Base-by-base conservation (phyloP, 1,284 basidiomycete genomes). In the Sporisorium reilianum region DNA sequence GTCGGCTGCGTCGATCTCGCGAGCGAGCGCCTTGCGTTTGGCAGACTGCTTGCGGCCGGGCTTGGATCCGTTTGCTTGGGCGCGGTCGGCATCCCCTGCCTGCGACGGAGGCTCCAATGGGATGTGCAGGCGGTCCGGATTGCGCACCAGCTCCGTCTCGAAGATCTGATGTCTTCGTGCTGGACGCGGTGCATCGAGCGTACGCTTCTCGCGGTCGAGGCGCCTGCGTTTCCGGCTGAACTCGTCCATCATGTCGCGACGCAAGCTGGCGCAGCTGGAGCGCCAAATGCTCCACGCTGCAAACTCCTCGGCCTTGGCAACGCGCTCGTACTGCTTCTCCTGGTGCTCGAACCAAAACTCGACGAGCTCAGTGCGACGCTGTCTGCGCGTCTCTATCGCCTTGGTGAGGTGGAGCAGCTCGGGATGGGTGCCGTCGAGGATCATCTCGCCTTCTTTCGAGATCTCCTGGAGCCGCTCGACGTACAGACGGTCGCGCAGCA, bases 241-340 rank as follows among this genome's bases (percentile, higher is more conserved):
- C 74, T 94, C 93, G 0, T 93, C 89, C 55, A 94, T 90, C 90
- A 94, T 91, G 18, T 90, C 89, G 0, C 89, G 90, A 74, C 94
- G 91, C n/a, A 94, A 85, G 49, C 52, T 49, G 4, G 70, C 66
- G 26, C 65, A 77, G 54, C 64, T 70, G 3, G 74, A 75, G 5
- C 89, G 90, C 53, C 89, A 87, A 46, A 90, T 89, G 77, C 91
- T 90, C 70, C 89, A 89, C 18, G 89, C 88, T 0, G 92, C 91
- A 6, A 93, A 87, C 50, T 85, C 82, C 40, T 85, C 82, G 0
- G 79, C 74, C 60, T 91, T 89, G 8, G 92, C 86, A 2, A 92
- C 89, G 63, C 91, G 90, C 79, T 92, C 90, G 52, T 91, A 89
- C 63, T 93, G 87, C 60, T 88, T 88, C 8, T 90, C 89, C 9